These are phyloP conservation scores for Stagonosporopsis tanaceti DNA, from an alignment of 2,329 filamentous ascomycete species.

Conservation along the genomic window DNA sequence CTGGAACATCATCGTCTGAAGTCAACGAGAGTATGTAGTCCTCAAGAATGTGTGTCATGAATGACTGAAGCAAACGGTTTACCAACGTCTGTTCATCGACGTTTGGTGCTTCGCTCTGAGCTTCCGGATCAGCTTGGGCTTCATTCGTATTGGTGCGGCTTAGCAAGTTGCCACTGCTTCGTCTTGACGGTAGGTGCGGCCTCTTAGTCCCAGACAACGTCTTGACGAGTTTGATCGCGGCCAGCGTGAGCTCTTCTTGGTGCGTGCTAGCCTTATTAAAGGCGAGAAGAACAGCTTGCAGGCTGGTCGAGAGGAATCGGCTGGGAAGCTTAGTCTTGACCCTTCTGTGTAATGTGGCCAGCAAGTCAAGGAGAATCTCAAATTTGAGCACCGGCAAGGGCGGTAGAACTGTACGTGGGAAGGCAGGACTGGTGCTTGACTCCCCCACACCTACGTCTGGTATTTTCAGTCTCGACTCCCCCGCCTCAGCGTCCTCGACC, in stretches of 20 bases:
- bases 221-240: constrained; percentile 74
- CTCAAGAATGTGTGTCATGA: constrained; percentile 79
- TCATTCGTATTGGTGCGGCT: constrained; percentile 45
- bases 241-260: constrained; percentile 70
- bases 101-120: constrained; percentile 54
- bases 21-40: constrained; percentile 69
- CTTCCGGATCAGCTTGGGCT: constrained; percentile 64
- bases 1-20: constrained; percentile 56
- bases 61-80: constrained; percentile 72
- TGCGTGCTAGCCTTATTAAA: constrained; percentile 67
- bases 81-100: constrained; percentile 68
- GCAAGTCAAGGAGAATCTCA: constrained; percentile 73
- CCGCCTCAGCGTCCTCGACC: constrained; percentile 36
- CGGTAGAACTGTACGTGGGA: constrained; percentile 32
- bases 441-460: constrained; percentile 40
- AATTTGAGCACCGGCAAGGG: constrained; percentile 65
- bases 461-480: constrained; percentile 26
- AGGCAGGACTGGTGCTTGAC: constrained; percentile 41
- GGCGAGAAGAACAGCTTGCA: constrained; percentile 73
- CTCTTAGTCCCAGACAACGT: constrained; percentile 72
- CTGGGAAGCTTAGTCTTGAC: constrained; percentile 81
- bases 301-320: constrained; percentile 77
- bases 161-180: constrained; percentile 59
- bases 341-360: constrained; percentile 75
- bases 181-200: constrained; percentile 68